Conservation (phyloP, 768 basidiomycete species). For the Clathrus columnatus region DNA sequence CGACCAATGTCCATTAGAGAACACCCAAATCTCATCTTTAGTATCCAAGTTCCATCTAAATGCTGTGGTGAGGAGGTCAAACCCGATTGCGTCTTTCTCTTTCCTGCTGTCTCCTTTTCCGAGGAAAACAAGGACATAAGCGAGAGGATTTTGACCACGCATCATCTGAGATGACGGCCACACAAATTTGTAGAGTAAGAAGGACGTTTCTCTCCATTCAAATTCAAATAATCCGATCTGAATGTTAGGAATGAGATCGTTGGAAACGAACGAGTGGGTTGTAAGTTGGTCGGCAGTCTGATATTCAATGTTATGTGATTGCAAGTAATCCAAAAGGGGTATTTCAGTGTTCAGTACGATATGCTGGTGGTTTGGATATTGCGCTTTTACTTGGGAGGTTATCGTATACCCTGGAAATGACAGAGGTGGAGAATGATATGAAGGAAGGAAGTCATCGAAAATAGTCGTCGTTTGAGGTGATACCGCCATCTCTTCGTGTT, state of each 20-base stretch:
- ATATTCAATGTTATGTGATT: background rate
- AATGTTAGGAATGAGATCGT: background rate
- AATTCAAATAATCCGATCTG: background rate
- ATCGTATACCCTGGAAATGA: background rate
- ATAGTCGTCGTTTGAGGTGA: too few species aligned
- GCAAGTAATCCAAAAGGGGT: background rate
- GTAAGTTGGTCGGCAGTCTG: background rate
- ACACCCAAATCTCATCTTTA: slow-evolving; percentile 29
- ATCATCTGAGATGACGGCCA: background rate
- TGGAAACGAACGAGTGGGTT: background rate
- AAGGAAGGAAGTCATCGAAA: background rate
- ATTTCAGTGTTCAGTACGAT: background rate
- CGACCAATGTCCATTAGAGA: slow-evolving; percentile 27
- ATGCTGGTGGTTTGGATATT: background rate
- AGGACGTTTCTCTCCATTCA: background rate
- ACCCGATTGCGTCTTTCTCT: background rate
- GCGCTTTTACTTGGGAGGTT: background rate
- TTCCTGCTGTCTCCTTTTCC: background rate
- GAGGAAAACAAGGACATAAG: background rate
- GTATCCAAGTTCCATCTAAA: slow-evolving; percentile 1
- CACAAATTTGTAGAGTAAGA: background rate
- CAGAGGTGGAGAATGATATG: background rate
- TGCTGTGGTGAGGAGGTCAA: background rate
- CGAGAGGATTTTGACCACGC: background rate
- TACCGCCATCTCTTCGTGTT: too few species aligned